Evolutionary conservation across 1,284 basidiomycete species (phyloP), one percentile per base, ranked within the genome.

Genomic region (Anthracocystis setariae): DNA sequence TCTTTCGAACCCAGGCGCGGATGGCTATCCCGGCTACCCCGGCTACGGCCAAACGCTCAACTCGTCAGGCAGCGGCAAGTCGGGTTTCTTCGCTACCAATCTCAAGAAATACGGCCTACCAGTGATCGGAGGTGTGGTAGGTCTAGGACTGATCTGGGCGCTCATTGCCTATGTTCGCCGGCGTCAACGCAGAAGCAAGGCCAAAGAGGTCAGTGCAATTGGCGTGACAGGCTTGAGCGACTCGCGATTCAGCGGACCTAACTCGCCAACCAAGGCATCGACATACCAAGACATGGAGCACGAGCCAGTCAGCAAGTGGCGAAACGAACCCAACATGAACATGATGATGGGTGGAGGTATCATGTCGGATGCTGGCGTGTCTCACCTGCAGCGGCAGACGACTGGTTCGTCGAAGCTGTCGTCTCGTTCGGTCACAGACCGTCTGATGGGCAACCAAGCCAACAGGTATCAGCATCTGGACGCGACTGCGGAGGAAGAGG

Each of bases 51-150:
- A 33, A 8, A 43, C 38, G 21, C 46, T 29, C 37, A 35, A 21
- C n/a, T 29, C 59, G 10, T 27, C 57, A 3, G 50, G 45, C n/a
- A 46, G 29, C 17, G 46, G 55, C 21, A 64, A 44, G 38, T 51
- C 35, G 8, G n/a, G n/a, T 15, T 37, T n/a, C n/a, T 37, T 37
- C 17, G 58, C 47, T 1, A 49, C 55, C 17, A 40, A 47, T 12
- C 58, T 55, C 9, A 44, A 66, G 46, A 70, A 71, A 27, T 74
- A 71, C 21, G 72, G 62, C 1, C 35, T 74, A 8, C 72, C 72
- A 7, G 63, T 74, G 33, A 50, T 54, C 13, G 72, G 63, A 3
- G 72, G 54, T 13, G 40, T 74, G 9, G 46, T 71, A 0, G 62
- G 52, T 24, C 33, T 74, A 0, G 57, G 46, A 13, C 50, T 59